phyloP scores from a whole-genome alignment of 2,329 filamentous ascomycete species.

The Alternaria arborescens region DNA sequence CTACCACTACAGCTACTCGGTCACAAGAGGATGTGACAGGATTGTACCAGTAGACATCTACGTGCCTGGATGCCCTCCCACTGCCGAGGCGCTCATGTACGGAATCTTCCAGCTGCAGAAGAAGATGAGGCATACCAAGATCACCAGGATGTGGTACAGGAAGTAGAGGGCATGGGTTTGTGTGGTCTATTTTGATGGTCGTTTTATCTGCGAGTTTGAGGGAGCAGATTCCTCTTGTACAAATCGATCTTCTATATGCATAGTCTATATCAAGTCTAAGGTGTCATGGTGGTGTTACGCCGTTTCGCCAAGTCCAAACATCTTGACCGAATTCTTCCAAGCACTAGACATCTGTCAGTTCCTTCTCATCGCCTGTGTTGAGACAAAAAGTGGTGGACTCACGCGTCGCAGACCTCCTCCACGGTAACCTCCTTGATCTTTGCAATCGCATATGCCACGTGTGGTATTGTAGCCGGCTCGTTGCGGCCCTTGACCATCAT shows the following conservation, averaged over 20 bases:
- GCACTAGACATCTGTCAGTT: slow-evolving; percentile 32
- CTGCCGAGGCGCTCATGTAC: slow-evolving; percentile 63
- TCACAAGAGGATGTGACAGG: slow-evolving; percentile 78
- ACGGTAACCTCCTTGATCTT: slow-evolving; percentile 81
- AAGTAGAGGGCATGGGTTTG: slow-evolving; percentile 49
- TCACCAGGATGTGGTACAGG: slow-evolving; percentile 68
- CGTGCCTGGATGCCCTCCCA: slow-evolving; percentile 75
- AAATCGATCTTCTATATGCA: slow-evolving; percentile 24
- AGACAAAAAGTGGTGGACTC: slow-evolving; percentile 45
- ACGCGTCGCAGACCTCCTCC: slow-evolving; percentile 84
- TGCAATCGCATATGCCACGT: slow-evolving; percentile 88
- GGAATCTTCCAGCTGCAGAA: slow-evolving; percentile 79
- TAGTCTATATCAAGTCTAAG: slow-evolving; percentile 11
- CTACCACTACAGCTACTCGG: slow-evolving; percentile 86
- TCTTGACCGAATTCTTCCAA: slow-evolving; percentile 52
- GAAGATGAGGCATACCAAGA: slow-evolving; percentile 72
- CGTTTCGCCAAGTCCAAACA: slow-evolving; percentile 51
- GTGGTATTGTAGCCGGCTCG: slow-evolving; percentile 86
- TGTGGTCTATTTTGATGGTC: slow-evolving; percentile 23
- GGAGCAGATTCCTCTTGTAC: slow-evolving; percentile 18
- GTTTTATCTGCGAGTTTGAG: slow-evolving; percentile 32
- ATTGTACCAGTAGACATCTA: slow-evolving; percentile 87
- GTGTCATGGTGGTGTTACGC: slow-evolving; percentile 10
- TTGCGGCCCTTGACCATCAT: slow-evolving; percentile 94
- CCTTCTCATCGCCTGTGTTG: background rate